phyloP scores from a whole-genome alignment of 257 asterid species.

The Catharanthus roseus region DNA sequence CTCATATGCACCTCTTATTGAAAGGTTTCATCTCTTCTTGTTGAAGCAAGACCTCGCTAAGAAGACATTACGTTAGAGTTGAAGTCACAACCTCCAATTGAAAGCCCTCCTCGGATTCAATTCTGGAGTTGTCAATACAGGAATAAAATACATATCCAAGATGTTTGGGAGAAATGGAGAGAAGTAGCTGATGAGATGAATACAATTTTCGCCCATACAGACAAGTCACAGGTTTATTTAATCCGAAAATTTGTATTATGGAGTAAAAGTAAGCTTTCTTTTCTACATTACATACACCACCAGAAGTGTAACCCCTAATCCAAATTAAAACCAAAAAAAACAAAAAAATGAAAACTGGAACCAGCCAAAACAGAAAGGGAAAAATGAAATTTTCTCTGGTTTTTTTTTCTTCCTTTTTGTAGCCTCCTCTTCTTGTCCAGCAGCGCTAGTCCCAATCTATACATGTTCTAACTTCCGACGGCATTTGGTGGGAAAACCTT shows the following conservation, averaged over 20 bases:
- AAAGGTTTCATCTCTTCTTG: too few relatives aligned
- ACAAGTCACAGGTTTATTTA: neutral
- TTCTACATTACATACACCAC: slow-evolving; percentile 5
- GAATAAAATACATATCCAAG: too few relatives aligned
- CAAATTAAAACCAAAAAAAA: neutral
- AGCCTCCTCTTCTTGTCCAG: neutral
- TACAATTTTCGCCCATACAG: too few relatives aligned
- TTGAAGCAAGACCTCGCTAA: too few relatives aligned
- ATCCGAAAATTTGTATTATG: neutral
- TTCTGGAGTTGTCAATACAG: too few relatives aligned
- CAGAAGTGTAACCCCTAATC: neutral
- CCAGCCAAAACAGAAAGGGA: neutral
- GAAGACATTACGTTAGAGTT: too few relatives aligned
- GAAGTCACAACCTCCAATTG: too few relatives aligned
- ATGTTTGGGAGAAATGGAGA: too few relatives aligned
- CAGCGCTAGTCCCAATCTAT: neutral
- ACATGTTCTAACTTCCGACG: slow-evolving; percentile 19
- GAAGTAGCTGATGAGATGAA: too few relatives aligned
- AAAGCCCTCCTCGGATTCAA: too few relatives aligned
- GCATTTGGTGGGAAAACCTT: slow-evolving; percentile 71
- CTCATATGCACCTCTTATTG: too few relatives aligned
- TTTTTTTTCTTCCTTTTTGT: neutral
- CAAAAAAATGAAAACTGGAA: neutral
- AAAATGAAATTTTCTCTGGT: neutral
- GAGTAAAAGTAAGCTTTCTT: neutral